These are phyloP conservation scores for Kalmusia sp. DNA, from an alignment of 2,329 filamentous ascomycete species.

Conservation along the genomic window DNA sequence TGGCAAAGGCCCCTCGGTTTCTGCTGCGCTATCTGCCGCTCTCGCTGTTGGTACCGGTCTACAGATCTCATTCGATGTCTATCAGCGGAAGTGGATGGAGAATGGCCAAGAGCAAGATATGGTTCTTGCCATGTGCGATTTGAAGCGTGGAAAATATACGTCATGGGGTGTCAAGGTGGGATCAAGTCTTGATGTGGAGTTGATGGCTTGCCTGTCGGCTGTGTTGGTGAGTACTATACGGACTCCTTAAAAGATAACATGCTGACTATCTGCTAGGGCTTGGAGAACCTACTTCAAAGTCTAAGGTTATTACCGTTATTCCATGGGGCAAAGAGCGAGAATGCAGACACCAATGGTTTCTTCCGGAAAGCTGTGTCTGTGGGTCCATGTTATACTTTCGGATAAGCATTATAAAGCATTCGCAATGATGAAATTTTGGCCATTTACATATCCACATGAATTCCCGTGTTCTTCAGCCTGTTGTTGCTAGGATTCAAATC, in stretches of 20 bases:
- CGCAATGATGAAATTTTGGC: too few relatives aligned
- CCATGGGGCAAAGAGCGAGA: background rate
- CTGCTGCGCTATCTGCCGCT: background rate
- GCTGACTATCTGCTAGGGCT: background rate
- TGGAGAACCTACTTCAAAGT: background rate
- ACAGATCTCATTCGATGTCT: conserved; percentile 1
- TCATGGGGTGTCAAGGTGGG: conserved; percentile 1
- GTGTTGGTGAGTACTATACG: background rate
- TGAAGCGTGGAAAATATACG: background rate
- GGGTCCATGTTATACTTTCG: background rate
- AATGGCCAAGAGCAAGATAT: background rate
- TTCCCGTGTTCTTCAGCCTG: too few relatives aligned
- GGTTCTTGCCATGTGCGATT: background rate
- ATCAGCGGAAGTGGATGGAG: background rate
- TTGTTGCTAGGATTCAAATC: too few relatives aligned
- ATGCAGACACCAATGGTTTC: background rate
- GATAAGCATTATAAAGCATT: too few relatives aligned
- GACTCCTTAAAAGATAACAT: too few relatives aligned
- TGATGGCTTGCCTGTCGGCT: conserved; percentile 1
- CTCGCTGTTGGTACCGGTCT: background rate
- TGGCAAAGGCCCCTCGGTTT: background rate
- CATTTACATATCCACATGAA: too few relatives aligned
- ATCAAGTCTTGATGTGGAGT: background rate
- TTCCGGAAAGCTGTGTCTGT: conserved; percentile 1
- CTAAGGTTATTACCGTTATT: background rate